A percentile compares a stretch with the other conserved stretches of the same genome.
These are phyloP conservation scores for Lineolata rhizophorae DNA, from an alignment of 495 filamentous ascomycete species.

Conservation along the genomic window DNA sequence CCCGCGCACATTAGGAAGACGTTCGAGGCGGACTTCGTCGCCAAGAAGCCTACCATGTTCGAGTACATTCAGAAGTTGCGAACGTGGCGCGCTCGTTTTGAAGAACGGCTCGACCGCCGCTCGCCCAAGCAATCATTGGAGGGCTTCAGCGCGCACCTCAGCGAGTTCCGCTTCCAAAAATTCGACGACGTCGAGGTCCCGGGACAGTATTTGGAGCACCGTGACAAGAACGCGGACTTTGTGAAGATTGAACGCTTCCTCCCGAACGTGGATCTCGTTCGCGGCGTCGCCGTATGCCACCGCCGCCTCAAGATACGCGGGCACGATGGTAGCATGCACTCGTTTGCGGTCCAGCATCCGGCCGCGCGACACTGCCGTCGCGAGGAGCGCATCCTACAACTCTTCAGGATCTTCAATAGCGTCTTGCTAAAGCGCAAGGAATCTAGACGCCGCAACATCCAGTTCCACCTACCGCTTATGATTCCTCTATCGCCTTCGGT, in stretches of 20 bases:
- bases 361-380: conserved; percentile 75
- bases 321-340: conserved; percentile 88
- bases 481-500: conserved; percentile 83
- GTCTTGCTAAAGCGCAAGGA: conserved; percentile 79
- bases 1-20: conserved; percentile 79
- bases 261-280: conserved; percentile 77
- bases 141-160: conserved; percentile 64
- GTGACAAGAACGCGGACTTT: conserved; percentile 97
- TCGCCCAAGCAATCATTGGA: conserved; percentile 47
- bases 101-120: conserved; percentile 90
- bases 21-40: conserved; percentile 90
- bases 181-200: conserved; percentile 98
- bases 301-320: conserved; percentile 86
- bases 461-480: conserved; percentile 90
- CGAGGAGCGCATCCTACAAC: conserved; percentile 82
- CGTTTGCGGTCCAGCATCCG: conserved; percentile 90
- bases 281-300: conserved; percentile 72
- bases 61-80: conserved; percentile 96
- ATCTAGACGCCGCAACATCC: conserved; percentile 74
- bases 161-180: conserved; percentile 90
- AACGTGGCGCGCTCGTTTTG: conserved; percentile 92
- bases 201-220: conserved; percentile 87
- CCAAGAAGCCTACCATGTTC: conserved; percentile 80
- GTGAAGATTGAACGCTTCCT: conserved; percentile 91
- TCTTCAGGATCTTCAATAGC: conserved; percentile 97